These are phyloP conservation scores for Allodekkera sacchari DNA, from an alignment of 805 yeast genomes.

Conservation along the genomic window DNA sequence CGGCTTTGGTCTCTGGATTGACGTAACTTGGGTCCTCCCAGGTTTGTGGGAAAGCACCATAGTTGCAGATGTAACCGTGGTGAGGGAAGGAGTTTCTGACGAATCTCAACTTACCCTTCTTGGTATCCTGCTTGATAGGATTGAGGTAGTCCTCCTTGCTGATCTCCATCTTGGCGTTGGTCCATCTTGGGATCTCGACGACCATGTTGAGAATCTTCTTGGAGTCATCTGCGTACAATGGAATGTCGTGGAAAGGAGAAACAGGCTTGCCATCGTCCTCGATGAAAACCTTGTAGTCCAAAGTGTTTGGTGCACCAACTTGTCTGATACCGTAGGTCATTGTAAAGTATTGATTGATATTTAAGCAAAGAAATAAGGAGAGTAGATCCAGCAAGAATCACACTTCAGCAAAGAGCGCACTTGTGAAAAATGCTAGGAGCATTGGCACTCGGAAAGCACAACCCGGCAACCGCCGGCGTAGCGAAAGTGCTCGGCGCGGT, in stretches of 20 bases:
- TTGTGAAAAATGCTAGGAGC: not conserved
- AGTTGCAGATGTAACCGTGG: conserved; percentile 97
- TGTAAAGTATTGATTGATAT: too few relatives aligned
- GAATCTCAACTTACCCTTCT: conserved; percentile 92
- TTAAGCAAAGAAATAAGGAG: not conserved
- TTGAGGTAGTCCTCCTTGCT: conserved; percentile 75
- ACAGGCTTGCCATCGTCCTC: conserved; percentile 92
- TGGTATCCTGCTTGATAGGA: conserved; percentile 95
- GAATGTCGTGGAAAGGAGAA: conserved; percentile 92
- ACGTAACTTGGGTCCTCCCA: conserved; percentile 68
- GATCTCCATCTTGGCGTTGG: conserved; percentile 95
- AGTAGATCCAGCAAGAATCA: conserved; percentile 1
- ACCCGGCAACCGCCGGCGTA: too few relatives aligned
- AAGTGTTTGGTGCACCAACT: conserved; percentile 91
- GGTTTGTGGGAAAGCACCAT: conserved; percentile 97
- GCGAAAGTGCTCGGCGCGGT: too few relatives aligned
- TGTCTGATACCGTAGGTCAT: conserved; percentile 86
- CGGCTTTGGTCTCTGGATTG: conserved; percentile 60
- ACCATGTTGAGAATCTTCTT: conserved; percentile 71
- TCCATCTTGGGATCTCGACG: conserved; percentile 98
- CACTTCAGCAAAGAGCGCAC: conserved; percentile 1
- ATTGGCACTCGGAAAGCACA: not conserved
- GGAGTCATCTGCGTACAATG: conserved; percentile 89
- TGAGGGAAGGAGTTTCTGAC: conserved; percentile 98
- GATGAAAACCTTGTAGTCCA: conserved; percentile 84